Conservation (phyloP, 1,284 basidiomycete genomes). For the Clitocybe nebularis region DNA sequence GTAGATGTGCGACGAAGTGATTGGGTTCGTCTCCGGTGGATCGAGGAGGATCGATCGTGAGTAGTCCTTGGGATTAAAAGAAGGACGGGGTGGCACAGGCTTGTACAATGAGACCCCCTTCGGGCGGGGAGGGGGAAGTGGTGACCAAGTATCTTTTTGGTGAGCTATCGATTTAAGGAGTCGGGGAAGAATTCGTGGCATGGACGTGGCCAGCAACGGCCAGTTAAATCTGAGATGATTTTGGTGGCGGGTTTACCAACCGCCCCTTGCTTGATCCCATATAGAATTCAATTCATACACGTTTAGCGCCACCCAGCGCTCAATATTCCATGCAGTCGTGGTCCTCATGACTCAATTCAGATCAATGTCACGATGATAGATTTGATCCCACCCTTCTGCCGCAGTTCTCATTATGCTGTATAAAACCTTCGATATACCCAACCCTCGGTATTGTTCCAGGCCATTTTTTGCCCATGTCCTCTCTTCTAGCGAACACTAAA, state of each 20-base stretch:
- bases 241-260: neutral
- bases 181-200: conserved; percentile 67
- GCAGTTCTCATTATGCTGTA: neutral
- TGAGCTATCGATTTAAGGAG: conserved; percentile 42
- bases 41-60: conserved; percentile 55
- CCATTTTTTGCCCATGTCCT: conserved; percentile 22
- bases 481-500: conserved; percentile 32
- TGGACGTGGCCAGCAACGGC: conserved; percentile 20
- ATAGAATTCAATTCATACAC: too few species aligned
- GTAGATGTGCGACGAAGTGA: conserved; percentile 44
- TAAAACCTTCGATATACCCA: neutral
- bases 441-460: neutral
- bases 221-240: neutral
- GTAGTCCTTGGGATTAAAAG: conserved; percentile 40
- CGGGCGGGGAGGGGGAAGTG: conserved; percentile 14
- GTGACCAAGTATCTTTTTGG: conserved; percentile 13
- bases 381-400: neutral
- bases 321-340: neutral
- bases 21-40: conserved; percentile 38
- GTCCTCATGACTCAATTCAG: neutral
- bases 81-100: conserved; percentile 34
- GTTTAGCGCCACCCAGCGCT: too few species aligned
- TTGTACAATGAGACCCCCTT: conserved; percentile 32
- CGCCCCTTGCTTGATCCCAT: too few species aligned
- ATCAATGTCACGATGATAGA: neutral